phyloP scores from a whole-genome alignment of 805 yeast genomes.

The Saccharomycopsis malanga region DNA sequence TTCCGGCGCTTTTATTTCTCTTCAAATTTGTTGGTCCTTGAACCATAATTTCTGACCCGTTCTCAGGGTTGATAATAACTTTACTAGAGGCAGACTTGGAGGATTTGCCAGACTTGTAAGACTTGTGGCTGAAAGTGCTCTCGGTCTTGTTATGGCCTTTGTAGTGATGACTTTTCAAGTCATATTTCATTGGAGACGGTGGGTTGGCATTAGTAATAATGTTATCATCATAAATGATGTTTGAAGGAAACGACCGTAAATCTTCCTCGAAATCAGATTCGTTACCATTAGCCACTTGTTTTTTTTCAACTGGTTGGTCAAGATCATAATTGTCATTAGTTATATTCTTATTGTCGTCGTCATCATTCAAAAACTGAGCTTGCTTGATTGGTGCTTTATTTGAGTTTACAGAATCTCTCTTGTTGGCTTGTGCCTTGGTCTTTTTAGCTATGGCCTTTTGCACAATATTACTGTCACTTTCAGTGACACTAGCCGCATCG shows the following conservation, averaged over 20 bases:
- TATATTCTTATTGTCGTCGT: conserved; percentile 1
- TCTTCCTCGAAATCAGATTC: conserved; percentile 8
- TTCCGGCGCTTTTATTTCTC: conserved; percentile 8
- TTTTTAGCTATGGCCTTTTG: background rate
- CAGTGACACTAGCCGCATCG: conserved; percentile 7
- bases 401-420: background rate
- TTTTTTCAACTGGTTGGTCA: conserved; percentile 6
- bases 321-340: background rate
- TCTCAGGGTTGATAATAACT: conserved; percentile 17
- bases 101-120: conserved; percentile 8
- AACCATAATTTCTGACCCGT: conserved; percentile 21
- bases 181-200: conserved; percentile 18
- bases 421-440: conserved; percentile 1
- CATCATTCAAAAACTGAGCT: background rate
- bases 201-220: conserved; percentile 22
- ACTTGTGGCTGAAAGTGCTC: conserved; percentile 10
- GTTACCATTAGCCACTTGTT: background rate
- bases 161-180: background rate
- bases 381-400: background rate
- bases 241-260: conserved; percentile 13
- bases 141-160: conserved; percentile 18
- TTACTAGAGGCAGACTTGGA: conserved; percentile 12
- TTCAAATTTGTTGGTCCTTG: conserved; percentile 15
- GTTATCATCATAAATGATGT: conserved; percentile 19
- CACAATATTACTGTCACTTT: background rate